phyloP scores from a whole-genome alignment of 106 monocot genomes.

The Dioscorea zingiberensis region DNA sequence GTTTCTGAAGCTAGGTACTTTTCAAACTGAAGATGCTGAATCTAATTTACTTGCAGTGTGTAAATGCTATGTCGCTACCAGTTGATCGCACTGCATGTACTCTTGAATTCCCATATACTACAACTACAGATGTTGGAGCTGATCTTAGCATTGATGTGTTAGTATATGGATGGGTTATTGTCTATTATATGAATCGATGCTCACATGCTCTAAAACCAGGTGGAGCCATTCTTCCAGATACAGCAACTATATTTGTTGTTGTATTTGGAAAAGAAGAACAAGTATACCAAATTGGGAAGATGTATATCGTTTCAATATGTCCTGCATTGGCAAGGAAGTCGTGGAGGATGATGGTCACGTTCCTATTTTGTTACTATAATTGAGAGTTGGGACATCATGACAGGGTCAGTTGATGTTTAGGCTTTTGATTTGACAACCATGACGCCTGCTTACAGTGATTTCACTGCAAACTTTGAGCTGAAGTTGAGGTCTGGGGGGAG shows the following conservation, averaged over 20 bases:
- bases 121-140: too few relatives aligned
- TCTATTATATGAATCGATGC: constrained; percentile 91
- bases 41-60: constrained; percentile 4
- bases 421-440: constrained; percentile 82
- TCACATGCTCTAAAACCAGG: constrained; percentile 89
- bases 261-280: constrained; percentile 87
- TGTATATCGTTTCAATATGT: constrained; percentile 91
- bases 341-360: constrained; percentile 53
- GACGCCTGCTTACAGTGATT: constrained; percentile 72
- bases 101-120: constrained; percentile 62
- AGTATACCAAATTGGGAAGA: constrained; percentile 90
- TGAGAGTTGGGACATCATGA: constrained; percentile 61
- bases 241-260: constrained; percentile 80
- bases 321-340: constrained; percentile 83
- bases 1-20: not conserved
- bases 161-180: constrained; percentile 99
- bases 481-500: constrained; percentile 16
- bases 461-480: constrained; percentile 73
- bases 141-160: constrained; percentile 88
- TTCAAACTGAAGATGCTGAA: not conserved
- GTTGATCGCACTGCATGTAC: constrained; percentile 32
- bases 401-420: constrained; percentile 65
- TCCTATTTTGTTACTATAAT: constrained; percentile 84
- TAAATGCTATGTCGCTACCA: not conserved
- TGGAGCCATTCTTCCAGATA: constrained; percentile 94